These are phyloP conservation scores for Corynespora cassiicola DNA, from an alignment of 2,329 filamentous ascomycete species.

Conservation along the genomic window DNA sequence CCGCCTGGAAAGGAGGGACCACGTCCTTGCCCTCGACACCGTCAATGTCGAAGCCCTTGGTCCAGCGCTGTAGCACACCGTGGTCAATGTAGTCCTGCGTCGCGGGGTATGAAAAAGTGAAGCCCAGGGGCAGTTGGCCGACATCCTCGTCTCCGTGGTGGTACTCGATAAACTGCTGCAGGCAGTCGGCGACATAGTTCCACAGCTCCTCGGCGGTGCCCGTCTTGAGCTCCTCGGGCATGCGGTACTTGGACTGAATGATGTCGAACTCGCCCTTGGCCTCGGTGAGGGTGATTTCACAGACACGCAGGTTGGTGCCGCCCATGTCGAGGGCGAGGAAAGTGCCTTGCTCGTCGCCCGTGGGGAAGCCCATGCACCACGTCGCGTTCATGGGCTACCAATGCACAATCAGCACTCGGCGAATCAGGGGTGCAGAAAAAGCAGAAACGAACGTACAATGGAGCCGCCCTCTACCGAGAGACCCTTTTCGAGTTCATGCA, in stretches of 20 bases:
- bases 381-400: slow-evolving; percentile 94
- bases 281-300: slow-evolving; percentile 87
- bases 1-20: slow-evolving; percentile 85
- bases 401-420: too few relatives aligned
- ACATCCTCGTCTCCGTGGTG: slow-evolving; percentile 75
- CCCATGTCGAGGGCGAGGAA: slow-evolving; percentile 95
- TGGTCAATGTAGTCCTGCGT: slow-evolving; percentile 94
- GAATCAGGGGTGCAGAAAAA: not conserved
- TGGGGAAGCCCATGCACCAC: slow-evolving; percentile 92
- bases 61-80: slow-evolving; percentile 92
- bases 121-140: slow-evolving; percentile 78
- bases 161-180: slow-evolving; percentile 89
- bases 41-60: slow-evolving; percentile 93
- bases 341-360: slow-evolving; percentile 84
- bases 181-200: slow-evolving; percentile 93
- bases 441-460: slow-evolving; percentile 70
- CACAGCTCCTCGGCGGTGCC: slow-evolving; percentile 86
- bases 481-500: slow-evolving; percentile 85
- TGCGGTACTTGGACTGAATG: slow-evolving; percentile 93
- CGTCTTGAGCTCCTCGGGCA: slow-evolving; percentile 92
- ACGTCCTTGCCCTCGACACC: slow-evolving; percentile 92
- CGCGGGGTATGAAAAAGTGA: slow-evolving; percentile 96
- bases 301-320: slow-evolving; percentile 93
- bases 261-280: slow-evolving; percentile 94
- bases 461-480: slow-evolving; percentile 86